Base-by-base conservation (phyloP, 2,329 filamentous ascomycete genomes). In the Sclerotinia borealis region DNA sequence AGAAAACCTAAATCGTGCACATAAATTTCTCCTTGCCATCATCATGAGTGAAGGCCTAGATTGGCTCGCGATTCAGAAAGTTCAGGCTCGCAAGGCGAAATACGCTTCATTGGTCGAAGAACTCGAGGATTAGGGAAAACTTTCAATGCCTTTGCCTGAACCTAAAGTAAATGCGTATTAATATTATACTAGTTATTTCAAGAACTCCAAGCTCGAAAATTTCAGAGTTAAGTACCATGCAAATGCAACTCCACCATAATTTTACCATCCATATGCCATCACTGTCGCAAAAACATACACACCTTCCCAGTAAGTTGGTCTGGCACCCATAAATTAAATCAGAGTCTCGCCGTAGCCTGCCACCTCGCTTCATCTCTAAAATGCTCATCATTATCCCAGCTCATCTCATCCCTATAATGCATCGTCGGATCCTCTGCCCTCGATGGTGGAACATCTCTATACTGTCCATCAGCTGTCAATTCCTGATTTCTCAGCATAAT, bases 401-500 rank as follows among this genome's bases (percentile, higher is more conserved):
- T 48, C 19, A 19, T 62, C 43, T 62, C 60, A 58, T 62, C 60
- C 15, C 50, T 47, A 48, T 48, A 62, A 62, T 62, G 60, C 60
- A 62, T 62, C 5, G 50, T 7, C 7, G 31, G 31, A 49, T 59
- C 54, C 11, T 63, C 45, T 29, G 10, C 17, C 27, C 47, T 59
- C 10, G 29, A 29, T 3, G 31, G 17, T 15, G 70, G 70, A 17
- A 37, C 39, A 68, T 72, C 70, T 54, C 58, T 59, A 45, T 70
- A 70, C 41, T 68, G 64, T 11, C 64, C 66, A 39, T 60, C 66
- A 4, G 52, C 49, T 37, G 31, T 55, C 52, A 70, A 55, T 25
- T 72, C 71, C 27, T 67, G 70, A 27, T 70, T 68, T 25, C 64
- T 63, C 45, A 73, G 55, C 47, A 65, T 58, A 27, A 73, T 72